Evolutionary conservation across 768 basidiomycete genomes (phyloP), one percentile per base, ranked within the genome.

Genomic region (Clitopilus hobsonii): DNA sequence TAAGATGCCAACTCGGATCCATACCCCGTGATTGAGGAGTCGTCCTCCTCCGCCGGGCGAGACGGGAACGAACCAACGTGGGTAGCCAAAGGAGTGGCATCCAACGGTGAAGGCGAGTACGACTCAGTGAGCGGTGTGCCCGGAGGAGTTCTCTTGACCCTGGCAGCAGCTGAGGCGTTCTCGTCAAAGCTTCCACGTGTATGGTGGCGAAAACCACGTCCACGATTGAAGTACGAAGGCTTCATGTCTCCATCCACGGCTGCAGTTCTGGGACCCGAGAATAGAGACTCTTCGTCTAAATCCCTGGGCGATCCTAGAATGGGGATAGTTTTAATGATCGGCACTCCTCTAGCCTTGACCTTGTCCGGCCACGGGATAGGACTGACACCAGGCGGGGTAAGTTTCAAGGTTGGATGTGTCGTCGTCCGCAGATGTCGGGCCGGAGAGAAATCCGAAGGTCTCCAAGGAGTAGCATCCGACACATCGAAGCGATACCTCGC

Each of bases 151-250:
- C 65, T 68, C 57, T 71, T 76, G 54, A 81, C 53, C 14, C 55
- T 61, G 4, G 68, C 54, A 24, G 58, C 60, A 45, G 54, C 66
- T 32, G 69, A 63, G n/a, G 68, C 60, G 48, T 57, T 59, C 24
- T 54, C 56, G 56, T 85, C 82, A 54, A 81, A 76, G 62, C 82
- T 83, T 5, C 85, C 81, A 7, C 85, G 75, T 55, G 76, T 76
- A 64, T 87, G 87, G 58, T 84, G 74, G 25, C 69, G 47, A 53
- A 49, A 28, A 71, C 67, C 20, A 67, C 56, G 32, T 10, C 32
- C 32, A 36, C 32, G 32, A 36, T 36, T 29, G 57, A 45, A 51
- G 61, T 22, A 52, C 55, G 54, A 49, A 60, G 53, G 20, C n/a
- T 18, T 26, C 49, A 45, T 45, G 16, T 38, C 56, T 20, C 49